Conservation (phyloP, 176 grass and related monocot species). For the bread wheat (Triticum aestivum) region IWGSC_CS_RefSeq_v2.1 NC_057804.1:442380855-442381354, state of each 20-base stretch:
- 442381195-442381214: neutral
- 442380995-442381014: neutral
- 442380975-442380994: neutral
- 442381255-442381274: neutral
- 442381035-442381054: neutral
- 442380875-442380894: no score
- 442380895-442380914: no score
- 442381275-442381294: neutral
- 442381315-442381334: neutral
- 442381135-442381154: conserved; percentile 5
- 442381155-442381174: neutral
- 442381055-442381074: conserved; percentile 5
- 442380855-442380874: no score
- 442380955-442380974: neutral
- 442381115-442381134: neutral
- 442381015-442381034: neutral
- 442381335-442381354: neutral
- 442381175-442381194: neutral
- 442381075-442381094: neutral
- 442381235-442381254: neutral
- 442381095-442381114: neutral
- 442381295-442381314: neutral
- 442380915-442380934: neutral
- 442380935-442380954: conserved; percentile 11
- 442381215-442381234: neutral